Evolutionary conservation across 2,329 filamentous ascomycete species (phyloP), one percentile per base, ranked within the genome.

Genomic region (Ophiostoma fasciatum): DNA sequence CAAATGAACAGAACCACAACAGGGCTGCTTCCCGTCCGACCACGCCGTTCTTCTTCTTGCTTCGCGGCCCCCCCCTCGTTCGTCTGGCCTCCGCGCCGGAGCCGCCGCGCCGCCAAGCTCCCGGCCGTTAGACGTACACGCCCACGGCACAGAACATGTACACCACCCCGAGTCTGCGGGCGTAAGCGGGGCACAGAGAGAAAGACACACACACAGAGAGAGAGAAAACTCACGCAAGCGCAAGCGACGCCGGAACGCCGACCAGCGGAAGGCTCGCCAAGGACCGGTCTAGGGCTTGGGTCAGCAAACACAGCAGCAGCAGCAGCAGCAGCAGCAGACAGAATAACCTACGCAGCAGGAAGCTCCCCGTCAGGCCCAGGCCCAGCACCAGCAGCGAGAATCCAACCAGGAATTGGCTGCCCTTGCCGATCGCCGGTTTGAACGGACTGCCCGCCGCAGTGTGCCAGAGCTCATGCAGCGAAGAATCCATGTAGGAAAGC

Each of bases 111-210:
- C n/a, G n/a, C n/a, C 11, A 13, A 12, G 22, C 8, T 23, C 22
- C 9, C 12, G 7, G 23, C 13, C 13, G 3, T n/a, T 74, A 98
- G 58, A 98, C 84, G 76, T 98, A 96, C 54, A 98, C 90, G 57
- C 90, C 90, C 56, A 90, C 90, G 42, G 87, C 90, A 62, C 90
- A 98, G 62, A 98, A 96, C 80, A 94, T 94, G 63, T 90, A 94
- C 31, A 98, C 85, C 34, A 88, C 79, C 49, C 90, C 90, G 58
- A 94, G 82, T 34, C 88, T 94, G 23, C 19, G n/a, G 6, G 2
- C 8, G 4, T 15, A 9, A 28, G 2, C 5, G 18, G 7, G 42
- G 32, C 22, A 20, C 13, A 27, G 19, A 44, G 28, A 42, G 22
- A 39, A 19, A 19, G 28, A 8, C 15, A 4, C 6, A 7, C 26